Percentiles rank a stretch among this genome's conserved stretches.
Conservation (phyloP, 129 eudicot species). For the Erigeron canadensis region DNA sequence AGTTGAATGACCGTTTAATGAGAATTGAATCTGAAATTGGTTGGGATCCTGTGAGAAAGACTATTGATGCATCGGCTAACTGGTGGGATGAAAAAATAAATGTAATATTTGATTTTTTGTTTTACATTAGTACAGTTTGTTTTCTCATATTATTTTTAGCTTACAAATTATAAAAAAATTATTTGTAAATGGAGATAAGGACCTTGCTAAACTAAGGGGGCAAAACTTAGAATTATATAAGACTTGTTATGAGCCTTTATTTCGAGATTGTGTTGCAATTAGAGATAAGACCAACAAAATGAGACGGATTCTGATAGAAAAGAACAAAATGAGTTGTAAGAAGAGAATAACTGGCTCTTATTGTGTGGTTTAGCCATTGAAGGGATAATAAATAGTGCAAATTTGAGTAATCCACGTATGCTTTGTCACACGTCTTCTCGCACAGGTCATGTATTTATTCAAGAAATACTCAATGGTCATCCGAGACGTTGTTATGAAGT, state of each 20-base stretch:
- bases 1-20: background rate
- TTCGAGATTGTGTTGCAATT: no score
- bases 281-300: background rate
- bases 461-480: background rate
- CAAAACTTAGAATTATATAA: no score
- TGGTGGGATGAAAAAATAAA: constrained; percentile 14
- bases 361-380: background rate
- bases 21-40: constrained; percentile 3
- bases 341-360: background rate
- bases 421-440: constrained; percentile 1
- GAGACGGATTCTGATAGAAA: background rate
- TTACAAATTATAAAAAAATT: no score
- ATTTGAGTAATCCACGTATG: background rate
- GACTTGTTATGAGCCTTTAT: no score
- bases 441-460: background rate
- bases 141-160: no score
- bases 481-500: background rate
- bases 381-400: background rate
- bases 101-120: background rate
- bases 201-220: no score
- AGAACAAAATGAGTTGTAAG: background rate
- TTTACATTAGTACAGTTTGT: no score
- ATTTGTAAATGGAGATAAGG: no score
- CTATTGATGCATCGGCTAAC: background rate
- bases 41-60: constrained; percentile 3